phyloP scores from a whole-genome alignment of 2,329 filamentous ascomycete genomes.

The Acephala macrosclerotiorum region DNA sequence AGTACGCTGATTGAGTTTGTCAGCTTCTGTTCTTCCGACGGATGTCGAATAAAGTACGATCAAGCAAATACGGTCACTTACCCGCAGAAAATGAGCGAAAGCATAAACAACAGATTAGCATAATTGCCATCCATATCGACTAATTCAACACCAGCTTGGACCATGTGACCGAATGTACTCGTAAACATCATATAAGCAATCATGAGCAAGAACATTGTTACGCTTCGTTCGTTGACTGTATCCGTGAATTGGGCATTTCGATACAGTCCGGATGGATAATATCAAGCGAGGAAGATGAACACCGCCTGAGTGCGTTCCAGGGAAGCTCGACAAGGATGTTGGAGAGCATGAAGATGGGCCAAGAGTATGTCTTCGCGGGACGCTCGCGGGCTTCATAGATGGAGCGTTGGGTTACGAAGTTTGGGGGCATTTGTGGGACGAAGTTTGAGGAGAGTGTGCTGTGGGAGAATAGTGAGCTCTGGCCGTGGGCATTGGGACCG shows the following conservation, averaged over 20 bases:
- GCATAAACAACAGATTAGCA: conserved; percentile 76
- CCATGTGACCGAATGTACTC: conserved; percentile 81
- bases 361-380: conserved; percentile 83
- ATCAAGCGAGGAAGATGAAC: conserved; percentile 83
- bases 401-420: conserved; percentile 58
- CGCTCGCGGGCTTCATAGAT: conserved; percentile 76
- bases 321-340: conserved; percentile 85
- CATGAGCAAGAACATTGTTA: conserved; percentile 79
- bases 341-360: conserved; percentile 70
- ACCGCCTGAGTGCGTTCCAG: conserved; percentile 76
- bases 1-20: conserved; percentile 61
- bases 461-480: not conserved
- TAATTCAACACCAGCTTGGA: conserved; percentile 79
- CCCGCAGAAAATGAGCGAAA: conserved; percentile 75
- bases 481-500: not conserved
- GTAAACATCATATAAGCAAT: conserved; percentile 80
- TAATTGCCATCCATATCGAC: conserved; percentile 82
- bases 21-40: not conserved
- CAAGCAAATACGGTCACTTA: not conserved
- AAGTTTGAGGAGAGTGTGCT: conserved; percentile 73
- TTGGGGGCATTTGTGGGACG: conserved; percentile 79
- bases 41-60: too few species aligned
- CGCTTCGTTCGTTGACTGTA: conserved; percentile 72
- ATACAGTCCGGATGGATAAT: conserved; percentile 84
- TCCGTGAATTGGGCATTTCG: conserved; percentile 69